Evolutionary conservation across 1,284 basidiomycete genomes (phyloP).

Genomic region (Ustanciosporium gigantosporum): DNA sequence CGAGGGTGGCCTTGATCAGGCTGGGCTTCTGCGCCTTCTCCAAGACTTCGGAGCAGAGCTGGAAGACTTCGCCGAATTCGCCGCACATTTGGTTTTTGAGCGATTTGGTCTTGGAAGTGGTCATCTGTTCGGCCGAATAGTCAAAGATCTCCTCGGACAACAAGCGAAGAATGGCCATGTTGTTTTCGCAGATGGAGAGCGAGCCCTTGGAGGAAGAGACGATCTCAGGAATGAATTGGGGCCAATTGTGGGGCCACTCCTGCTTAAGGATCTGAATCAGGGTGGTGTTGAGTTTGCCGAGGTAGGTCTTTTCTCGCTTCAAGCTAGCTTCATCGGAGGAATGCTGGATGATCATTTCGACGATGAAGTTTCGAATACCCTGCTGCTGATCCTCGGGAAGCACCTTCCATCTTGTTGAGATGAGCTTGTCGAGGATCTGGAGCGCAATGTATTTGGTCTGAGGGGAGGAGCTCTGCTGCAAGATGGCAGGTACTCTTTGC

Average conservation of each 20-base stretch:
- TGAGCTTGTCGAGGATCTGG: conserved; percentile 68
- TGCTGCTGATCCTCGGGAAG: conserved; percentile 81
- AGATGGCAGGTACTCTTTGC: conserved; percentile 92
- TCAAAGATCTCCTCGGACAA: conserved; percentile 99
- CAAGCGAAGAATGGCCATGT: conserved; percentile 98
- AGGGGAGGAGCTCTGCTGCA: conserved; percentile 80
- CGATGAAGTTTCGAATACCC: conserved; percentile 93
- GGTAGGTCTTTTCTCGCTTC: conserved; percentile 89
- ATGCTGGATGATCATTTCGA: conserved; percentile 87
- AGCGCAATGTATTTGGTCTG: conserved; percentile 73
- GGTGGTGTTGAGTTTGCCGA: conserved; percentile 96
- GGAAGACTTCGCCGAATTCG: conserved; percentile 60
- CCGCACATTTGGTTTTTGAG: conserved; percentile 75
- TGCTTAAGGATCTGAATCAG: conserved; percentile 98
- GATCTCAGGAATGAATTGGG: conserved; percentile 94
- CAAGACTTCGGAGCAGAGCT: conserved; percentile 73
- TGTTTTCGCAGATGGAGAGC: conserved; percentile 96
- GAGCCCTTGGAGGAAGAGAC: conserved; percentile 96
- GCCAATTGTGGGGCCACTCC: conserved; percentile 99
- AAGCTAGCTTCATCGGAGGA: conserved; percentile 77
- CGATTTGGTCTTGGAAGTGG: conserved; percentile 94
- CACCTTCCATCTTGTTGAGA: conserved; percentile 93
- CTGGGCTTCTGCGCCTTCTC: conserved; percentile 97
- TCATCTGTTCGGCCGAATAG: conserved; percentile 98
- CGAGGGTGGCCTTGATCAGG: conserved; percentile 90